Percentiles rank a stretch among this genome's conserved stretches.
Conservation (phyloP, 441 rosid genomes). For the Populus hybrid region DNA sequence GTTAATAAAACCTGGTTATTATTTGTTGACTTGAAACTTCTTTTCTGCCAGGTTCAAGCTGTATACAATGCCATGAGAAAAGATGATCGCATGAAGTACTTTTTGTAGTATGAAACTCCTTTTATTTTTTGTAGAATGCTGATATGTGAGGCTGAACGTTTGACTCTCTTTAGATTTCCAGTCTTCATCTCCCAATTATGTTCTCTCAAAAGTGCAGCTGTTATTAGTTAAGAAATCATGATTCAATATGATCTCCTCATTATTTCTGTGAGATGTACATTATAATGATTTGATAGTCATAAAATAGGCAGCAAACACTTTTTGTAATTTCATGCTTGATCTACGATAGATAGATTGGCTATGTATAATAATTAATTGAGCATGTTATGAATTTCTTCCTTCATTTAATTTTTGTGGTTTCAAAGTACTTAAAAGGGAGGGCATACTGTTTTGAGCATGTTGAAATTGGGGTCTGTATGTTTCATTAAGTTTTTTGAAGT, state of each 20-base stretch:
- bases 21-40: slow-evolving; percentile 8
- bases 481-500: not conserved
- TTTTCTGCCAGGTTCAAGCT: slow-evolving; percentile 75
- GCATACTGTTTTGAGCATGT: not conserved
- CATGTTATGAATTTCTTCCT: not conserved
- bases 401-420: not conserved
- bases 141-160: slow-evolving; percentile 25
- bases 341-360: not conserved
- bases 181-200: not conserved
- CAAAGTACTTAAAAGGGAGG: not conserved
- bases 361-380: not conserved
- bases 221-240: slow-evolving; percentile 9
- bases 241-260: slow-evolving; percentile 9
- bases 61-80: slow-evolving; percentile 96
- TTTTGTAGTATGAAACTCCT: slow-evolving; percentile 42
- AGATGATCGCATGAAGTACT: slow-evolving; percentile 95
- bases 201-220: slow-evolving; percentile 18
- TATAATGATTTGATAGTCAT: not conserved
- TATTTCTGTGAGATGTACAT: not conserved
- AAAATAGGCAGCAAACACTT: not conserved
- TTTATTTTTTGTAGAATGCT: slow-evolving; percentile 38
- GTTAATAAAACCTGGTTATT: not conserved
- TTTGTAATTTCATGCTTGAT: not conserved
- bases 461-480: not conserved
- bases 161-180: slow-evolving; percentile 3